phyloP scores from a whole-genome alignment of 495 filamentous ascomycete genomes.

The Jackrogersella multiformis region DNA sequence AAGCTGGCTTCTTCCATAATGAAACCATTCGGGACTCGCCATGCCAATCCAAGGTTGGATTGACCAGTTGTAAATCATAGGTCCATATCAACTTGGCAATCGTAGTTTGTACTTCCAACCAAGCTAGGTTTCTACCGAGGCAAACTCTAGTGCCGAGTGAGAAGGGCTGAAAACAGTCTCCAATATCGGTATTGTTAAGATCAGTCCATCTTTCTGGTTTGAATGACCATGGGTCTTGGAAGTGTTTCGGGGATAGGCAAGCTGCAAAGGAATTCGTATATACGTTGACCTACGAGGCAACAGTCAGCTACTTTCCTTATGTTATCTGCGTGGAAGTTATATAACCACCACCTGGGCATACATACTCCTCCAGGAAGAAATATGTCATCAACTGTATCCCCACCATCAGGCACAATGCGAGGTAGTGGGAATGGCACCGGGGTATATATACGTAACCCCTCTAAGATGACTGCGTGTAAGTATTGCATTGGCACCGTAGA shows the following conservation, averaged over 20 bases:
- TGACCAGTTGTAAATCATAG: conserved; percentile 44
- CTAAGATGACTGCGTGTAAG: conserved; percentile 55
- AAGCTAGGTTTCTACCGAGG: conserved; percentile 45
- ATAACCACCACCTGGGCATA: neutral
- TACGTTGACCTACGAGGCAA: conserved; percentile 45
- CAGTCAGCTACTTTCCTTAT: neutral
- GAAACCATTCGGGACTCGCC: conserved; percentile 26
- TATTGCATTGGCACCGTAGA: conserved; percentile 46
- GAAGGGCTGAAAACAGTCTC: conserved; percentile 45
- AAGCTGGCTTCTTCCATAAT: conserved; percentile 44
- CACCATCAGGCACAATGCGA: conserved; percentile 41
- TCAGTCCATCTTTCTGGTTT: conserved; percentile 52
- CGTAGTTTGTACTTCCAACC: conserved; percentile 46
- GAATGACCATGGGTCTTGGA: conserved; percentile 45
- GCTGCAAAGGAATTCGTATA: conserved; percentile 48
- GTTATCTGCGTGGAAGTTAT: neutral
- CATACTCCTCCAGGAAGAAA: conserved; percentile 52
- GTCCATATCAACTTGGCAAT: conserved; percentile 45
- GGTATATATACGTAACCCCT: conserved; percentile 51
- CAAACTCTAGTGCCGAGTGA: conserved; percentile 42
- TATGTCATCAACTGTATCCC: conserved; percentile 48
- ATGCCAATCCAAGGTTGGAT: conserved; percentile 42
- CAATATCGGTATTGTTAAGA: conserved; percentile 30
- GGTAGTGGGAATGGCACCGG: conserved; percentile 41
- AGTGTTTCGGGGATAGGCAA: conserved; percentile 44